phyloP scores from a whole-genome alignment of 2,329 filamentous ascomycete species.

The Colletotrichum nymphaeae region DNA sequence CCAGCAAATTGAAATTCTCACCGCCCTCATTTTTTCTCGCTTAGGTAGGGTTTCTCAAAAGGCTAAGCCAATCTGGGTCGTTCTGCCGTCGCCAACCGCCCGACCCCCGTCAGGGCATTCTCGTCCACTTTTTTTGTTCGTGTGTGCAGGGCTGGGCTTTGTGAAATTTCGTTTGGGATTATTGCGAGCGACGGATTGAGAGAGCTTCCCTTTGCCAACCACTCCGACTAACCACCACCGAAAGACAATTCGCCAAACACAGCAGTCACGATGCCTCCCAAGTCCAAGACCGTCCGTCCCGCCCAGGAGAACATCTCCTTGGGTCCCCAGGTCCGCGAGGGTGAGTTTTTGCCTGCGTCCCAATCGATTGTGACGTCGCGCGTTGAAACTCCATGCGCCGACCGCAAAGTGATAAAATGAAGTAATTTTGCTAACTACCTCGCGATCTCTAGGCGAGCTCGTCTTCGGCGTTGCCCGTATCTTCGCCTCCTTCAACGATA shows the following conservation, averaged over 20 bases:
- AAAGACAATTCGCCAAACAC: conserved; percentile 42
- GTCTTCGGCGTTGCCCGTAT: conserved; percentile 98
- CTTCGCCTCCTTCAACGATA: conserved; percentile 95
- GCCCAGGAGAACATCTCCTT: conserved; percentile 98
- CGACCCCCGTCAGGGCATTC: conserved; percentile 19
- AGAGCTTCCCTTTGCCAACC: conserved; percentile 20
- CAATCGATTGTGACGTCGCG: conserved; percentile 47
- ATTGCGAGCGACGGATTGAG: neutral
- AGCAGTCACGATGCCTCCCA: conserved; percentile 79
- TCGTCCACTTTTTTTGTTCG: conserved; percentile 20
- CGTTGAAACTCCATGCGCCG: conserved; percentile 73
- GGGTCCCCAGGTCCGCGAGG: conserved; percentile 96
- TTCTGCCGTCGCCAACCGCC: conserved; percentile 19
- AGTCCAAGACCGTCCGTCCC: conserved; percentile 85
- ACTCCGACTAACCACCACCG: conserved; percentile 39
- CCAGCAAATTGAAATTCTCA: conserved; percentile 9
- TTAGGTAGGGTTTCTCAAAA: conserved; percentile 24
- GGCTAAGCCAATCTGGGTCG: neutral
- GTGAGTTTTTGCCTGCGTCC: conserved; percentile 60
- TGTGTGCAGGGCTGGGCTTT: neutral
- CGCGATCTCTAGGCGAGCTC: conserved; percentile 78
- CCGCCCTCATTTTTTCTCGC: conserved; percentile 16
- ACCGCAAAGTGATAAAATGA: conserved; percentile 69
- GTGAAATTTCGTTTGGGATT: conserved; percentile 30
- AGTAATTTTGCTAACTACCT: conserved; percentile 37